Percentiles rank a stretch among this genome's conserved stretches.
Conservation (phyloP, 106 monocot genomes). For the Alisma plantagoaquatica region DNA sequence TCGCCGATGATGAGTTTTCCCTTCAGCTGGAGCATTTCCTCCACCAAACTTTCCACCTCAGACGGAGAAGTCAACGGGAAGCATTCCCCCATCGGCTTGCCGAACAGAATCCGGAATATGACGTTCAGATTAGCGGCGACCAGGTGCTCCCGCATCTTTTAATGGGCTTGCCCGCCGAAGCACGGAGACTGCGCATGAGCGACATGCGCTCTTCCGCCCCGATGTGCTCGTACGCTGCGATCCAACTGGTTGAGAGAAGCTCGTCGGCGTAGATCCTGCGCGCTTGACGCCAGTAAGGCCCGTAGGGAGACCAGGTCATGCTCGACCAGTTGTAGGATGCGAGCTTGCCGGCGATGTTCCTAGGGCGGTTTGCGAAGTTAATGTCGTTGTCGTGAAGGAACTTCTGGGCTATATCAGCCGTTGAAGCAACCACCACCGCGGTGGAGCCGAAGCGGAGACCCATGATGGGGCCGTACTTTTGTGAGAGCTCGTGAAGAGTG, state of each 20-base stretch:
- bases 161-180: neutral
- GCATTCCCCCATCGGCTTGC: neutral
- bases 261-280: neutral
- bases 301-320: neutral
- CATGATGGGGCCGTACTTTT: neutral
- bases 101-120: neutral
- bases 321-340: neutral
- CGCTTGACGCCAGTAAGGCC: neutral
- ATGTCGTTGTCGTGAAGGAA: neutral
- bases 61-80: too few relatives aligned
- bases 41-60: neutral
- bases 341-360: neutral
- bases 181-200: neutral
- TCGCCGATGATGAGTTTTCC: neutral
- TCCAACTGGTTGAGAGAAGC: neutral
- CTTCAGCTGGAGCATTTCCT: neutral
- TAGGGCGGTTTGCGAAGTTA: constrained; percentile 2
- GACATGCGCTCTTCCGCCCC: neutral
- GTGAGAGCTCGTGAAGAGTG: neutral
- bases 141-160: neutral
- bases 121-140: neutral
- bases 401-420: neutral
- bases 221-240: neutral
- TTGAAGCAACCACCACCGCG: neutral
- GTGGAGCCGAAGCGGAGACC: neutral